Evolutionary conservation across 225 moss, liverwort and hornwort genomes (phyloP), one percentile per base, ranked within the genome.

Genomic region (Ulota crispa): DNA sequence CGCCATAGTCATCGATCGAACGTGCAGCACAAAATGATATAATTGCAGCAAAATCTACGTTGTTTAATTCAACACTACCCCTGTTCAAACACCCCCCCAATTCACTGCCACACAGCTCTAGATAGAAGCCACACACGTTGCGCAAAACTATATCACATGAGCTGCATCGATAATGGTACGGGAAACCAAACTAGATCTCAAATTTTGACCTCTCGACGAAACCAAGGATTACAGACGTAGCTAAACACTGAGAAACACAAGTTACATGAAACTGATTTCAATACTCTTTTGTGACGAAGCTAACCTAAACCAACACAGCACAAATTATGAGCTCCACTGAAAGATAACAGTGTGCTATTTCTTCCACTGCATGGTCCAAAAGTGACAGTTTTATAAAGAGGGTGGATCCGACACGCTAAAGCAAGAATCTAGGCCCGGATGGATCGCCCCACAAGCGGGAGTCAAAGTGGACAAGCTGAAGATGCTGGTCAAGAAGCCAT

Each of bases 1-100:
- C 12, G 86, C 94, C 96, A 96, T 96, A 27, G 24, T 59, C 81
- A 81, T 68, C 54, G 26, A 19, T 26, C 39, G 45, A 14, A 45
- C 26, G 26, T 14, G 45, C 27, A 37, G 68, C 12, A 6, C 16
- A 67, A 26, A 21, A 20, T 7, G 19, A 66, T 37, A n/a, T 0
- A 1, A 11, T 54, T 11, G 7, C 36, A 53, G 24, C 65, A 53
- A 53, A 24, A 36, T 4, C 54, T 12, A 16, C 31, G n/a, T 8
- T 2, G 7, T 9, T 0, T 0, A 76, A n/a, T 47, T 2, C 0
- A 15, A 9, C 4, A 50, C 24, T 32, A 6, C 15, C 7, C n/a
- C n/a, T n/a, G n/a, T n/a, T n/a, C n/a, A n/a, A n/a, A n/a, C n/a
- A n/a, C n/a, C n/a, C n/a, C n/a, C n/a, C n/a, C 24, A 57, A n/a